Base-by-base conservation (phyloP, 371 early-diverging fungal genomes). In the Circinella umbellata region DNA sequence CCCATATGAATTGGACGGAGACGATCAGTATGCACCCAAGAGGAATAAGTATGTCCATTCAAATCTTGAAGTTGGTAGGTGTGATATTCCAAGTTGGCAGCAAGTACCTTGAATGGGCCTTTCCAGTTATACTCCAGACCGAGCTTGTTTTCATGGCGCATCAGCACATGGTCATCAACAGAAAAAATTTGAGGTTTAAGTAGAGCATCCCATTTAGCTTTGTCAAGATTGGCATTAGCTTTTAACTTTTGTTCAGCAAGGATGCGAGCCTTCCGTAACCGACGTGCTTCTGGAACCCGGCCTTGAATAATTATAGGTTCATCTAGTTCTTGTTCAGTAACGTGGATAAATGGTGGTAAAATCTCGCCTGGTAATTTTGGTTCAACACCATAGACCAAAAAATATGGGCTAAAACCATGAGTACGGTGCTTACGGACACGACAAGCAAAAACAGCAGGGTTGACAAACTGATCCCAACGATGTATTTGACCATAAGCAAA, bases 351-450 rank as follows among this genome's bases (percentile, higher is more conserved):
- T 8, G 49, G 67, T 27, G 48, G 49, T 17, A 48, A 53, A 49
- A 35, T 5, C 35, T 74, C 74, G 13, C 68, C 71, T 17, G 70
- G 74, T 1, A 74, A 18, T 6, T 18, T 20, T 0, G 75, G 75
- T n/a, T 74, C 75, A 47, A 64, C 35, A 9, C 75, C 69, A 57
- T 75, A 75, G 1, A 66, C 62, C 18, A 75, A 34, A n/a, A 66
- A 67, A 57, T 69, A 75, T 4, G 69, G 75, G 37, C 67, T 66
- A 49, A 53, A 53, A 10, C 63, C 66, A 38, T 67, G 66, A 15
- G 55, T 65, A 15, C 51, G 42, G 65, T 71, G 72, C 35, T 64
- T 69, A 20, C 72, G 63, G n/a, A 68, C 55, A 4, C 64, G 66
- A 15, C 69, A 66, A 15, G 72, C 71, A n/a, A 66, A 71, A 3